phyloP scores from a whole-genome alignment of 352 stramenopile genomes.

The Globisporangium polare region DNA sequence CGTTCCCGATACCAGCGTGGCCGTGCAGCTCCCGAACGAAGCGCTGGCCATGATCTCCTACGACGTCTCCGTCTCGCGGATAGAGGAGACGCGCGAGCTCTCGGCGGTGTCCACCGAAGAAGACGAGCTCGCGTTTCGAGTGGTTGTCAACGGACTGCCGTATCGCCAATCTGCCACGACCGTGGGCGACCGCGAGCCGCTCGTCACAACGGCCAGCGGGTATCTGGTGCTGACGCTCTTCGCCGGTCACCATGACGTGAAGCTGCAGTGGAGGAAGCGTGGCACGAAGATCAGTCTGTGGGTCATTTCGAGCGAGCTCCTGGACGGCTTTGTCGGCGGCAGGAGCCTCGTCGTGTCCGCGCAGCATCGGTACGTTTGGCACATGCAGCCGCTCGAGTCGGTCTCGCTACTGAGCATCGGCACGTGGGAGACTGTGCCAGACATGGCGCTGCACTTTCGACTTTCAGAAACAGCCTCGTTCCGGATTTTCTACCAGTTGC shows the following conservation, averaged over 20 bases:
- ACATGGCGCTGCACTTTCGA: slow-evolving; percentile 52
- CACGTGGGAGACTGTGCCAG: slow-evolving; percentile 49
- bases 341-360: slow-evolving; percentile 58
- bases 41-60: slow-evolving; percentile 64
- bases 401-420: slow-evolving; percentile 38
- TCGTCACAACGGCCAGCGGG: slow-evolving; percentile 50
- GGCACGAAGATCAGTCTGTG: slow-evolving; percentile 45
- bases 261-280: slow-evolving; percentile 72
- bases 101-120: slow-evolving; percentile 12
- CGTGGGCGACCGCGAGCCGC: slow-evolving; percentile 52
- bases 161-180: slow-evolving; percentile 68
- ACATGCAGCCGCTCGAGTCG: slow-evolving; percentile 46
- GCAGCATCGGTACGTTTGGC: slow-evolving; percentile 67
- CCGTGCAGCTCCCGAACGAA: slow-evolving; percentile 50
- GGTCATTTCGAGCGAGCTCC: slow-evolving; percentile 49
- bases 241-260: slow-evolving; percentile 39
- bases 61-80: slow-evolving; percentile 56
- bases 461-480: slow-evolving; percentile 42
- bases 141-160: slow-evolving; percentile 44
- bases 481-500: slow-evolving; percentile 74
- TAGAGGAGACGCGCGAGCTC: slow-evolving; percentile 19
- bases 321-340: slow-evolving; percentile 69
- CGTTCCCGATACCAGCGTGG: slow-evolving; percentile 45
- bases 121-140: slow-evolving; percentile 61
- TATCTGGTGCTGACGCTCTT: slow-evolving; percentile 54